These are phyloP conservation scores for Cladosporium halotolerans DNA, from an alignment of 2,329 filamentous ascomycete species.

Conservation along the genomic window DNA sequence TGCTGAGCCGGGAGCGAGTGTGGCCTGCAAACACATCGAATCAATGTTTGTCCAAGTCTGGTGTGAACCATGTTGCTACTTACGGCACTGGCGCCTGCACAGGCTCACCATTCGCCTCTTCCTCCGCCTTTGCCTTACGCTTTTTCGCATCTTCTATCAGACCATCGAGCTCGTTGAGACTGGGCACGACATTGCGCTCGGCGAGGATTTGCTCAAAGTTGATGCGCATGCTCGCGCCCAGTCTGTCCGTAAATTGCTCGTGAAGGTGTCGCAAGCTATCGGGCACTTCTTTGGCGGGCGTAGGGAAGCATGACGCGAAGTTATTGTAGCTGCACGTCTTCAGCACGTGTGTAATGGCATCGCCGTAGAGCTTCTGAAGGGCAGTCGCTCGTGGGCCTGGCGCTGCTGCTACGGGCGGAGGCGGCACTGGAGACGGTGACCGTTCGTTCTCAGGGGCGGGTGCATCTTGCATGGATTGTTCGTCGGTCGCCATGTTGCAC, in stretches of 20 bases:
- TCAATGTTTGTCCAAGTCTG: conserved; percentile 6
- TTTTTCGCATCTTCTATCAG: conserved; percentile 53
- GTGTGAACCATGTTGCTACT: conserved; percentile 23
- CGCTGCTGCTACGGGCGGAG: conserved; percentile 46
- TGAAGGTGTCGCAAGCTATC: conserved; percentile 52
- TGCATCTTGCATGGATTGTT: not conserved
- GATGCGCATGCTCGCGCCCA: conserved; percentile 45
- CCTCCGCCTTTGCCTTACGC: conserved; percentile 42
- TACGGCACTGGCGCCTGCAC: conserved; percentile 40
- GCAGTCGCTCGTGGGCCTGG: conserved; percentile 56
- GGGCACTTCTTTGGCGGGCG: conserved; percentile 52
- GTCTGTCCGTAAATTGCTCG: conserved; percentile 51
- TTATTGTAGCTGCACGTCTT: conserved; percentile 56
- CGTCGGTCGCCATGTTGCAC: conserved; percentile 5
- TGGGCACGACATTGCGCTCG: conserved; percentile 50
- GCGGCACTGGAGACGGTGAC: conserved; percentile 7
- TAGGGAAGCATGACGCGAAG: conserved; percentile 59
- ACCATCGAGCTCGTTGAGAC: conserved; percentile 56
- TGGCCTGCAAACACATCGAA: conserved; percentile 35
- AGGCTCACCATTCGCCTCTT: conserved; percentile 31
- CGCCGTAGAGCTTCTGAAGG: conserved; percentile 54
- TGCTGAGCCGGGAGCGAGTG: conserved; percentile 53
- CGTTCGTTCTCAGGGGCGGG: not conserved
- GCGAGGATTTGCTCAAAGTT: conserved; percentile 57
- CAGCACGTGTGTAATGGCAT: conserved; percentile 54